phyloP scores from a whole-genome alignment of 768 basidiomycete genomes.

The Sporobolomyces phaffii region DNA sequence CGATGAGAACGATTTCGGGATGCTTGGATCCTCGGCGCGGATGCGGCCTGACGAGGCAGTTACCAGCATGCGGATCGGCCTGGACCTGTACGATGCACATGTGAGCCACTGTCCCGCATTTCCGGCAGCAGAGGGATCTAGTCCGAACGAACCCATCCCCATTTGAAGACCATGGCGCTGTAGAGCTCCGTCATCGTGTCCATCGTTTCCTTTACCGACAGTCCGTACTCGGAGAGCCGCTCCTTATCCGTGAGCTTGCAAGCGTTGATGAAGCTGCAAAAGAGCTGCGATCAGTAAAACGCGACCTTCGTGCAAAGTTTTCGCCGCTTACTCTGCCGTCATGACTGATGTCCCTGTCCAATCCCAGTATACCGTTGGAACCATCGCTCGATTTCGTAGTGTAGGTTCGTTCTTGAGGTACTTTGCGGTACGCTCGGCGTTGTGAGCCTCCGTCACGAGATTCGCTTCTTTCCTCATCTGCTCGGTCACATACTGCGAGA shows the following conservation, averaged over 20 bases:
- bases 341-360: slow-evolving; percentile 71
- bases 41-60: slow-evolving; percentile 67
- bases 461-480: slow-evolving; percentile 79
- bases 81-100: slow-evolving; percentile 40
- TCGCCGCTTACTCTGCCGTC: slow-evolving; percentile 65
- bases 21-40: slow-evolving; percentile 52
- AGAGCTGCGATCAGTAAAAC: not conserved
- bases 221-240: slow-evolving; percentile 44
- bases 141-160: slow-evolving; percentile 68
- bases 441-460: slow-evolving; percentile 70
- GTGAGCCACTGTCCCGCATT: too few relatives aligned
- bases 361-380: slow-evolving; percentile 67
- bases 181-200: slow-evolving; percentile 80
- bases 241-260: slow-evolving; percentile 47
- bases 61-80: slow-evolving; percentile 58
- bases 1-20: slow-evolving; percentile 58
- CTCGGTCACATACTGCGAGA: slow-evolving; percentile 56
- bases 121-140: too few relatives aligned
- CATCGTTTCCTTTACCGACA: slow-evolving; percentile 57
- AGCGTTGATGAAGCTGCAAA: slow-evolving; percentile 21
- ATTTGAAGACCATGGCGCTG: slow-evolving; percentile 79
- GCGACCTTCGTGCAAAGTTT: not conserved
- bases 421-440: slow-evolving; percentile 63
- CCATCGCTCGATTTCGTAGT: slow-evolving; percentile 64
- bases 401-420: slow-evolving; percentile 66